A percentile compares a stretch with the other conserved stretches of the same genome.
phyloP scores from a whole-genome alignment of 2,329 filamentous ascomycete genomes.

The Nemania abortiva region DNA sequence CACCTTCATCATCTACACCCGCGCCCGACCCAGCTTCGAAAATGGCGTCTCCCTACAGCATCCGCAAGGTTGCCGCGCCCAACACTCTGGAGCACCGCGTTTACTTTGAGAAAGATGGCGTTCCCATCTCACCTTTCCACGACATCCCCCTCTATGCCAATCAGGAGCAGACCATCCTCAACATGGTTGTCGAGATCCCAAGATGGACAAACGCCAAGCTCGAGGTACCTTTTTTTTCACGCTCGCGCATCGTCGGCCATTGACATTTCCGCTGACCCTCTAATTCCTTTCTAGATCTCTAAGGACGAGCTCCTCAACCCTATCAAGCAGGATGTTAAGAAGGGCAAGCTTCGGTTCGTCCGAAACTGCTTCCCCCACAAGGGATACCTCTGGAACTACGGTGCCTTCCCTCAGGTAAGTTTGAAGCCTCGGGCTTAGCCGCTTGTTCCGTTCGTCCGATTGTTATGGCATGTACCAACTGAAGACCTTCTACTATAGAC shows the following conservation, averaged over 20 bases:
- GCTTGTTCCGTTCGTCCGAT: slow-evolving; percentile 18
- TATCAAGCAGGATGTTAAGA: slow-evolving; percentile 99
- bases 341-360: slow-evolving; percentile 99
- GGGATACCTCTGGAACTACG: slow-evolving; percentile 99
- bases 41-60: slow-evolving; percentile 76
- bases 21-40: slow-evolving; percentile 49
- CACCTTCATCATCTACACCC: slow-evolving; percentile 46
- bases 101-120: slow-evolving; percentile 97
- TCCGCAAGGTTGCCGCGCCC: slow-evolving; percentile 88
- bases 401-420: slow-evolving; percentile 93
- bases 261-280: slow-evolving; percentile 30
- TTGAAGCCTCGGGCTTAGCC: slow-evolving; percentile 33
- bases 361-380: slow-evolving; percentile 99
- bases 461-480: slow-evolving; percentile 19
- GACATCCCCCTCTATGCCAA: slow-evolving; percentile 99
- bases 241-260: not conserved
- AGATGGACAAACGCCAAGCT: slow-evolving; percentile 99
- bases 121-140: slow-evolving; percentile 95
- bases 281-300: slow-evolving; percentile 77
- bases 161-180: slow-evolving; percentile 92
- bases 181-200: slow-evolving; percentile 99
- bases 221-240: slow-evolving; percentile 81
- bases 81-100: slow-evolving; percentile 97
- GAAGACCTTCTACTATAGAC: slow-evolving; percentile 68
- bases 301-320: slow-evolving; percentile 99